phyloP scores from a whole-genome alignment of 768 basidiomycete genomes.

The Rhizopogon roseolus region DNA sequence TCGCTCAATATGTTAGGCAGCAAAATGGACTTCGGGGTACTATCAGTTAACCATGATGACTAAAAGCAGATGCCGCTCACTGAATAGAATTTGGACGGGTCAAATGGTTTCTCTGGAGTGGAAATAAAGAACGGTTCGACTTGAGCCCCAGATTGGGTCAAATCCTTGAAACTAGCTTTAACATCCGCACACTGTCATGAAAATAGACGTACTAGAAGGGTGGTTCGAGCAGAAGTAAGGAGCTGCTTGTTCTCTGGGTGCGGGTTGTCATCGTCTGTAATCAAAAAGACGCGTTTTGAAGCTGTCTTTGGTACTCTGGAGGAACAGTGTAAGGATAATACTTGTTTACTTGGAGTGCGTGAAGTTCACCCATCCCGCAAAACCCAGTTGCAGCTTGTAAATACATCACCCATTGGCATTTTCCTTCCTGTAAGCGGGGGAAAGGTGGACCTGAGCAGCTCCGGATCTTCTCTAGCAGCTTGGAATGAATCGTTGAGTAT shows the following conservation, averaged over 20 bases:
- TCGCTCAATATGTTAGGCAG: conserved; percentile 43
- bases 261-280: conserved; percentile 67
- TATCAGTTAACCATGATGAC: background rate
- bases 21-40: conserved; percentile 50
- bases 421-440: conserved; percentile 54
- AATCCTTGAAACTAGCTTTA: conserved; percentile 49
- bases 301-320: conserved; percentile 79
- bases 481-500: conserved; percentile 6
- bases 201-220: conserved; percentile 48
- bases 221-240: conserved; percentile 65
- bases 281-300: conserved; percentile 88
- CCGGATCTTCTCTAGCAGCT: conserved; percentile 67
- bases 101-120: conserved; percentile 60
- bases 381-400: conserved; percentile 87
- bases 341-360: conserved; percentile 1
- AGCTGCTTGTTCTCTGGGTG: conserved; percentile 54
- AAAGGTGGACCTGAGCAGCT: conserved; percentile 52
- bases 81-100: conserved; percentile 72
- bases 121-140: conserved; percentile 91
- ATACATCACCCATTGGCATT: conserved; percentile 83
- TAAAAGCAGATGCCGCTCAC: conserved; percentile 35
- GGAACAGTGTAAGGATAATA: background rate
- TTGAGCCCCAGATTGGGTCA: conserved; percentile 71
- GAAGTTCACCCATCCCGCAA: conserved; percentile 72
- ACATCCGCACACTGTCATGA: background rate